A percentile compares a stretch with the other conserved stretches of the same genome.
Evolutionary conservation across 495 filamentous ascomycete species (phyloP).

Genomic region (Hypoxylon cercidicola): DNA sequence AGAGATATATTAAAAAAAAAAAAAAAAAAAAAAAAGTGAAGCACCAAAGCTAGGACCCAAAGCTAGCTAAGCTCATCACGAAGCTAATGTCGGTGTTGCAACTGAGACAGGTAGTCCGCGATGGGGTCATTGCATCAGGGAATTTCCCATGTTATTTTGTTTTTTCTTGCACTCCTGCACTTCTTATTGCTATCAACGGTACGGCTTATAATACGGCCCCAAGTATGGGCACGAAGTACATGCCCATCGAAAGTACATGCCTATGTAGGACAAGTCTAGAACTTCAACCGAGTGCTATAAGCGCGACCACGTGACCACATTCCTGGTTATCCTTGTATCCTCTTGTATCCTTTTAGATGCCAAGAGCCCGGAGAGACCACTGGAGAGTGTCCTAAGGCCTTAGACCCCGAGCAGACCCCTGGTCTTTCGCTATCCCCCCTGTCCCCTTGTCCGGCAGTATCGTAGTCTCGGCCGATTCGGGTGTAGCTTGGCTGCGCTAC

Average conservation of each 20-base stretch:
- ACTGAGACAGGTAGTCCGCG: slow-evolving; percentile 22
- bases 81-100: slow-evolving; percentile 35
- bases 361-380: not conserved
- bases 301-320: slow-evolving; percentile 32
- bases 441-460: slow-evolving; percentile 26
- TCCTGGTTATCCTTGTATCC: slow-evolving; percentile 11
- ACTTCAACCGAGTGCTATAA: slow-evolving; percentile 27
- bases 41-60: slow-evolving; percentile 21
- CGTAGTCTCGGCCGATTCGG: slow-evolving; percentile 40
- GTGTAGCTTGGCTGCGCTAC: slow-evolving; percentile 7
- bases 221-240: slow-evolving; percentile 1
- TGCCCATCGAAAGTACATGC: slow-evolving; percentile 17
- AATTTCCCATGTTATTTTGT: slow-evolving; percentile 6
- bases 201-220: slow-evolving; percentile 12
- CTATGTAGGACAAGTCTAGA: slow-evolving; percentile 42
- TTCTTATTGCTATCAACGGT: slow-evolving; percentile 18
- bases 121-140: slow-evolving; percentile 26
- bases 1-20: not conserved
- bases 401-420: slow-evolving; percentile 7
- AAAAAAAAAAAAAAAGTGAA: slow-evolving; percentile 11
- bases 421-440: not conserved
- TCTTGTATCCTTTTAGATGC: not conserved
- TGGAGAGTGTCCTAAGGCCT: slow-evolving; percentile 9
- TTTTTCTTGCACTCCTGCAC: slow-evolving; percentile 9
- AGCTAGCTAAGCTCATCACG: slow-evolving; percentile 25